A percentile compares a stretch with the other conserved stretches of the same genome.
Evolutionary conservation across 495 filamentous ascomycete genomes (phyloP).

Genomic region (Annulohypoxylon maeteangense): DNA sequence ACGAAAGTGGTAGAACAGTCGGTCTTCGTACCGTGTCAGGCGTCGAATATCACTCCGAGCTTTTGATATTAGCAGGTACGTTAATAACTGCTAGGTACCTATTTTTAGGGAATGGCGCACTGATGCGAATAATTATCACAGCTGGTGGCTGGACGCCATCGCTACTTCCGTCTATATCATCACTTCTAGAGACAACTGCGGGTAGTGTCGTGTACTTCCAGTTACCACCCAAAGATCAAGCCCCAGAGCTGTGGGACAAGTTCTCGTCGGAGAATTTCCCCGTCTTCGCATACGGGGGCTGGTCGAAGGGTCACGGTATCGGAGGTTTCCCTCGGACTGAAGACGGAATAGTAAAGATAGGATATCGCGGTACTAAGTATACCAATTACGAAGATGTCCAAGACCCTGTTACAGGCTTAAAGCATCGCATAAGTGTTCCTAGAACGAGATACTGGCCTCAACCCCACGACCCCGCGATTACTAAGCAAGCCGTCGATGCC

Average conservation of each 20-base stretch:
- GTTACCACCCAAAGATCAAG: slow-evolving; percentile 38
- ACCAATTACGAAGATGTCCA: slow-evolving; percentile 39
- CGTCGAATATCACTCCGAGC: slow-evolving; percentile 35
- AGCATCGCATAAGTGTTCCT: slow-evolving; percentile 46
- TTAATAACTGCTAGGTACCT: not conserved
- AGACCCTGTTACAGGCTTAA: slow-evolving; percentile 27
- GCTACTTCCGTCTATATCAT: slow-evolving; percentile 44
- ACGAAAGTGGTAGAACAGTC: not conserved
- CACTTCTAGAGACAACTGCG: slow-evolving; percentile 53
- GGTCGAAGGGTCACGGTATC: slow-evolving; percentile 43
- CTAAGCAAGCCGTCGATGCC: slow-evolving; percentile 34
- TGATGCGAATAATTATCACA: not conserved
- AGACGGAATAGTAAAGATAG: slow-evolving; percentile 53
- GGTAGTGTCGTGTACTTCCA: slow-evolving; percentile 49
- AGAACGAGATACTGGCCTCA: slow-evolving; percentile 48
- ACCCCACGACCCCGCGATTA: slow-evolving; percentile 6
- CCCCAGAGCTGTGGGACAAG: slow-evolving; percentile 40
- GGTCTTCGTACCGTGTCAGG: slow-evolving; percentile 49
- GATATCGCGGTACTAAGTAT: slow-evolving; percentile 56
- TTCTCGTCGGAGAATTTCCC: slow-evolving; percentile 50
- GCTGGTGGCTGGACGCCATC: slow-evolving; percentile 45
- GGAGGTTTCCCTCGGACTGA: slow-evolving; percentile 52
- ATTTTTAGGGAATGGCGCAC: not conserved
- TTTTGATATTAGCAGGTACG: slow-evolving; percentile 33
- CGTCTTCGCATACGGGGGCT: slow-evolving; percentile 21